Evolutionary conservation across 352 stramenopile species (phyloP), one percentile per base, ranked within the genome.

Genomic region (Phytophthora tubulina): DNA sequence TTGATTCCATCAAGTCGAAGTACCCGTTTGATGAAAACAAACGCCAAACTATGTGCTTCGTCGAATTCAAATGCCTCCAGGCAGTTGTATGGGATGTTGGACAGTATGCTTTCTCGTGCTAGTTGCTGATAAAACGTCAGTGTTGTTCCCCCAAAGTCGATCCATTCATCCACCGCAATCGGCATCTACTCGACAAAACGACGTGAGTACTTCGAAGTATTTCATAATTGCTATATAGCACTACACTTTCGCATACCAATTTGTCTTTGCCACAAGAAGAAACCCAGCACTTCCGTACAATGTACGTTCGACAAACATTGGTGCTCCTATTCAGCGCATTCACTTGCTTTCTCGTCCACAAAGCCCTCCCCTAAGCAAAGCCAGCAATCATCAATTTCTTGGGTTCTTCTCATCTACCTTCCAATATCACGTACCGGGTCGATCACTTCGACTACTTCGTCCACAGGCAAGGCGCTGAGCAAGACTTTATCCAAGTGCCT

Each of bases 31-130:
- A 68, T 56, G 45, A 64, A 67, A 15, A 81, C 45, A 53, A 74
- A 72, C 13, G 58, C 59, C 42, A 81, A 36, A 0, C 17, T 11
- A 15, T 61, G 79, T 8, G 15, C 4, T 13, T 74, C 55, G 15
- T 86, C 79, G 5, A 84, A 69, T 30, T 87, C 80, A 2, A 85
- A 35, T 17, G 63, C 72, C 51, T 87, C 69, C 27, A 90, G 58
- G 45, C 80, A 85, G 2, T 51, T 70, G 51, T 86, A 81, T 7
- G 84, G 84, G 13, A 92, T 67, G 44, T 92, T 92, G 46, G 84
- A 74, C 21, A 92, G 68, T 8, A 77, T 80, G 0, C 80, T 82
- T 35, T 87, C 70, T 33, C n/a, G 64, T 3, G 63, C 60, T 8
- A 80, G 59, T 11, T 73, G 75, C 44, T 76, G 82, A 59, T 92